Evolutionary conservation across 1,284 basidiomycete genomes (phyloP).

Genomic region (Apiotrichum laibachii): DNA sequence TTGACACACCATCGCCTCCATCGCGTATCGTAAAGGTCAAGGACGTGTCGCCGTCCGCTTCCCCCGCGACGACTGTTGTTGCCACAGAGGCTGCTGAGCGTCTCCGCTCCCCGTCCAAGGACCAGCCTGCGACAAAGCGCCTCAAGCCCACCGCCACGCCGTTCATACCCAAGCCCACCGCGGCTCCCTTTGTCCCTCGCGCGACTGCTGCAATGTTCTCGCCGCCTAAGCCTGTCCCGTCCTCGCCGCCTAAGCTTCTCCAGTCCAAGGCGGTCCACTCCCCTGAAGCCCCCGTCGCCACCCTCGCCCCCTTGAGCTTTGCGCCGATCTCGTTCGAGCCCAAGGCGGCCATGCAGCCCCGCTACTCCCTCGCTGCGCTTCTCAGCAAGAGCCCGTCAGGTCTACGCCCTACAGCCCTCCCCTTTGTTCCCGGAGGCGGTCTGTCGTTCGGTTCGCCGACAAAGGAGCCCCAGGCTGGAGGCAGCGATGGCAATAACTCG

Average conservation of each 20-base stretch:
- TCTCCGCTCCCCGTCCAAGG: neutral
- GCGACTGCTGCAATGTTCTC: neutral
- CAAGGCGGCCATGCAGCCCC: neutral
- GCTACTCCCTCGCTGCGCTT: neutral
- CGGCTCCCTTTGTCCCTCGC: neutral
- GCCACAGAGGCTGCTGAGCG: neutral
- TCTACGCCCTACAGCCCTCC: constrained; percentile 3
- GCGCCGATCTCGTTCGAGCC: neutral
- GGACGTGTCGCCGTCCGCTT: neutral
- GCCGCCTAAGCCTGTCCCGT: neutral
- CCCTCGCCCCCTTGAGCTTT: neutral
- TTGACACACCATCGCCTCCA: neutral
- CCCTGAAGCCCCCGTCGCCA: neutral
- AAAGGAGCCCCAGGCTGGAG: neutral
- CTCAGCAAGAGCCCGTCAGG: neutral
- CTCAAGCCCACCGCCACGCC: constrained; percentile 4
- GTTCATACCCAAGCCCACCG: constrained; percentile 3
- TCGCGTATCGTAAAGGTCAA: neutral
- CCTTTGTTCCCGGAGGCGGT: neutral
- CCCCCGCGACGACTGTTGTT: neutral
- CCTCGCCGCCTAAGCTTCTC: neutral
- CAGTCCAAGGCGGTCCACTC: no score
- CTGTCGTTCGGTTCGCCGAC: neutral
- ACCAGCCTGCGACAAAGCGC: neutral
- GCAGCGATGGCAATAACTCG: neutral